Conservation (phyloP, 805 yeast genomes). For the Candida taoyuanica region DNA sequence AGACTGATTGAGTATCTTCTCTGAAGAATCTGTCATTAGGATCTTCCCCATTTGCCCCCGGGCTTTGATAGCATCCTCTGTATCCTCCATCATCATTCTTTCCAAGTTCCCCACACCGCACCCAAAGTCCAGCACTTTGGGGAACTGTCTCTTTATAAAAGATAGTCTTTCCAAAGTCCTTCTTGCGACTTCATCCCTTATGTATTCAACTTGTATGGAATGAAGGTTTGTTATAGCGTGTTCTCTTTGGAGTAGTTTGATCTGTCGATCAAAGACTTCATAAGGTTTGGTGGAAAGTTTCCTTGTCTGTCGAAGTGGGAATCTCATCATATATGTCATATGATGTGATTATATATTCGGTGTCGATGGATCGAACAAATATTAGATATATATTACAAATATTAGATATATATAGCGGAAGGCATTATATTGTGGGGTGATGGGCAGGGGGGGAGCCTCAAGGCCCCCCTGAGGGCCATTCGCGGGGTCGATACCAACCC, state of each 20-base stretch:
- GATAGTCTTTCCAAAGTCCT: slow-evolving; percentile 73
- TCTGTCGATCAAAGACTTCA: slow-evolving; percentile 57
- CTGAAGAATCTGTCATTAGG: slow-evolving; percentile 64
- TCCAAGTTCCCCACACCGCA: slow-evolving; percentile 64
- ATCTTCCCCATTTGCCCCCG: slow-evolving; percentile 44
- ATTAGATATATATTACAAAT: too few relatives aligned
- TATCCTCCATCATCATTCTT: slow-evolving; percentile 30
- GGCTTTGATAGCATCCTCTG: slow-evolving; percentile 50
- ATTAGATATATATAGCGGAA: too few relatives aligned
- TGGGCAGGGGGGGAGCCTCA: too few relatives aligned
- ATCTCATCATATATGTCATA: neutral
- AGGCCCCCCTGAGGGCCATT: too few relatives aligned
- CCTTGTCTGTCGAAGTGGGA: neutral
- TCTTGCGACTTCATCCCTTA: slow-evolving; percentile 68
- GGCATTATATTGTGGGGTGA: too few relatives aligned
- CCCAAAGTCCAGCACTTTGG: slow-evolving; percentile 65
- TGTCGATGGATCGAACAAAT: too few relatives aligned
- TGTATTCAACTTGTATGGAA: slow-evolving; percentile 60
- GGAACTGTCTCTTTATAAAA: slow-evolving; percentile 61
- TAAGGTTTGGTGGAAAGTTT: slow-evolving; percentile 16
- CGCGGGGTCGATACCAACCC: too few relatives aligned
- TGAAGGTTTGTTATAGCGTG: slow-evolving; percentile 42
- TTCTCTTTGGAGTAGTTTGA: slow-evolving; percentile 59
- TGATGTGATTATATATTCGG: too few relatives aligned
- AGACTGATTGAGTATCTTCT: slow-evolving; percentile 50